A percentile compares a stretch with the other conserved stretches of the same genome.
Conservation (phyloP, 176 grass and related monocot species). For the Zoysia pacifica region DNA sequence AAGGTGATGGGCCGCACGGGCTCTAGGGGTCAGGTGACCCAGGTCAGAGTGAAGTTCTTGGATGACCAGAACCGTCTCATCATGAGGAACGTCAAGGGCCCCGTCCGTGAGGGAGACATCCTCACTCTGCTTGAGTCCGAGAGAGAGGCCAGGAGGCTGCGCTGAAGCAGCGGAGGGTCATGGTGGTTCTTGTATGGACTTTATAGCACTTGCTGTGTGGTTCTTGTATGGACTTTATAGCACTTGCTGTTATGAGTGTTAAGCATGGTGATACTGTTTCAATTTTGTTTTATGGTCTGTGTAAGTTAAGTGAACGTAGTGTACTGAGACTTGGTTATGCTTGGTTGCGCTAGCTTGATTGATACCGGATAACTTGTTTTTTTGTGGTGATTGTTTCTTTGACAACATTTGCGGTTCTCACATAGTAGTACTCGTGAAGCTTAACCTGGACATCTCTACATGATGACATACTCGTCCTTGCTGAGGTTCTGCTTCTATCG, state of each 20-base stretch:
- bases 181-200: constrained; percentile 22
- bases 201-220: too few species aligned
- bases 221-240: constrained; percentile 28
- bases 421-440: neutral
- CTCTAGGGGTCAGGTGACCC: constrained; percentile 85
- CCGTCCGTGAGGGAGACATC: constrained; percentile 75
- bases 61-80: constrained; percentile 95
- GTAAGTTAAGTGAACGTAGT: constrained; percentile 4
- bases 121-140: constrained; percentile 86
- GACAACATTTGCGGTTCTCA: neutral
- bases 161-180: constrained; percentile 32
- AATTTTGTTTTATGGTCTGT: constrained; percentile 3
- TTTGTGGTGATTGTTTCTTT: neutral
- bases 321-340: constrained; percentile 1
- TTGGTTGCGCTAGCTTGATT: neutral
- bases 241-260: neutral
- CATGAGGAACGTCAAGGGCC: constrained; percentile 91
- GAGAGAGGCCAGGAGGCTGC: constrained; percentile 86
- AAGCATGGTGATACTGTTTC: neutral
- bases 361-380: neutral
- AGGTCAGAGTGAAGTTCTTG: constrained; percentile 91
- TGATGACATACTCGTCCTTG: neutral
- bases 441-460: neutral
- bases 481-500: neutral
- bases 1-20: constrained; percentile 84